Percentiles rank a stretch among this genome's conserved stretches.
Conservation (phyloP, 257 asterid genomes). For the Scutellaria galericulata region DNA sequence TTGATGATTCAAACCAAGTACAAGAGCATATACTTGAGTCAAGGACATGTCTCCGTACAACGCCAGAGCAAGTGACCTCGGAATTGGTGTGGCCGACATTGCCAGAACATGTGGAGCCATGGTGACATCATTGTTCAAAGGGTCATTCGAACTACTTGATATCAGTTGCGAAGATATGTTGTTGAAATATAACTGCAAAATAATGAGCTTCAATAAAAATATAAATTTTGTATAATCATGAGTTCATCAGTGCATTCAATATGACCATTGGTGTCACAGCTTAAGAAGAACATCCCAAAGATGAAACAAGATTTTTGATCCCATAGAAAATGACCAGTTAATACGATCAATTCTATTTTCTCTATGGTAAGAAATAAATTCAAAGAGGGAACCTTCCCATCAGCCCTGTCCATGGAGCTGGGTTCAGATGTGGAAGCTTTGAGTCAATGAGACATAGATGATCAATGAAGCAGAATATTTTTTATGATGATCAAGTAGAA, state of each 20-base stretch:
- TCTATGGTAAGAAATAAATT: not conserved
- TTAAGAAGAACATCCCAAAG: slow-evolving; percentile 11
- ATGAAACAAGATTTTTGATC: slow-evolving; percentile 6
- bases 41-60: slow-evolving; percentile 96
- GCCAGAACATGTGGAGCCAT: slow-evolving; percentile 99
- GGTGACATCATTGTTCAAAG: slow-evolving; percentile 43
- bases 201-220: slow-evolving; percentile 30
- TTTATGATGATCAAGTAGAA: not conserved
- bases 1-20: slow-evolving; percentile 17
- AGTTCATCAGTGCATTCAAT: slow-evolving; percentile 17
- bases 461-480: not conserved
- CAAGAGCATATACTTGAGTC: slow-evolving; percentile 72
- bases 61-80: slow-evolving; percentile 95
- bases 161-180: slow-evolving; percentile 57
- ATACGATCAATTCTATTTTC: not conserved
- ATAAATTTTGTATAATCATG: not conserved
- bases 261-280: slow-evolving; percentile 5
- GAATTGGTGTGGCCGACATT: slow-evolving; percentile 98
- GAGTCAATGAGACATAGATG: not conserved
- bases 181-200: slow-evolving; percentile 77
- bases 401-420: not conserved
- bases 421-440: not conserved
- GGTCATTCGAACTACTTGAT: slow-evolving; percentile 48
- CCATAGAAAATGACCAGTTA: not conserved
- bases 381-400: too few species aligned